Conservation (phyloP, 495 filamentous ascomycete genomes). For the Trichocladium antarcticum region DNA sequence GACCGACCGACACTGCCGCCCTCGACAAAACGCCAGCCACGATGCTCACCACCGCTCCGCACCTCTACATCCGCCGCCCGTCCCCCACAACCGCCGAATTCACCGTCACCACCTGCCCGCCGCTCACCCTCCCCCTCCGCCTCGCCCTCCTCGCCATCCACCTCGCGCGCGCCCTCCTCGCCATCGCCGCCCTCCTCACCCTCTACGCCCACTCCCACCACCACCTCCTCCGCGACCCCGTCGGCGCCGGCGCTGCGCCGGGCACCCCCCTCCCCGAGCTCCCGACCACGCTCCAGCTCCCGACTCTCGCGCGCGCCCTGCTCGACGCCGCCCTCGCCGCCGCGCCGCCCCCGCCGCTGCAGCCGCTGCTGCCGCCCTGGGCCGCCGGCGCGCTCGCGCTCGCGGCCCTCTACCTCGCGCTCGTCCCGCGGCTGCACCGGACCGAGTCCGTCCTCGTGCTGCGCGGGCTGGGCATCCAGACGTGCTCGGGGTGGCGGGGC, state of each 20-base stretch:
- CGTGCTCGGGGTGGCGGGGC: constrained; percentile 31
- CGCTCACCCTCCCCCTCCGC: constrained; percentile 46
- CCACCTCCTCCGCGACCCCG: too few species aligned
- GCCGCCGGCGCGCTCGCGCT: constrained; percentile 14
- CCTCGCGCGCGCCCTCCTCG: constrained; percentile 34
- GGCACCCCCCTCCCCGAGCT: too few species aligned
- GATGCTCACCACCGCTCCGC: constrained; percentile 43
- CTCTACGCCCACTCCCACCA: constrained; percentile 22
- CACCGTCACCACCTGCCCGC: constrained; percentile 65
- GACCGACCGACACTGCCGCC: too few species aligned
- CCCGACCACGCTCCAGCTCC: background rate
- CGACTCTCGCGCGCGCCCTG: constrained; percentile 28
- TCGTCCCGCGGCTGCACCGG: constrained; percentile 34
- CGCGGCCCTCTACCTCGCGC: constrained; percentile 25
- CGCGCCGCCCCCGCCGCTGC: constrained; percentile 25
- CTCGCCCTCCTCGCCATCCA: constrained; percentile 41
- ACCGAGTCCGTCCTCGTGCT: constrained; percentile 85
- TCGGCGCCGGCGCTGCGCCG: too few species aligned
- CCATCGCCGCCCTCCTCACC: constrained; percentile 25
- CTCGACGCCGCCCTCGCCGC: constrained; percentile 16
- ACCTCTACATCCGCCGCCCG: constrained; percentile 57
- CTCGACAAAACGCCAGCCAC: constrained; percentile 2
- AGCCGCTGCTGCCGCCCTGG: constrained; percentile 29
- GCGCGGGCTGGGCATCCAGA: constrained; percentile 85
- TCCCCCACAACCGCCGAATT: constrained; percentile 81